Evolutionary conservation across 1,139 yeast genomes (phyloP).

Genomic region (Lodderomyces jiufengensis): DNA sequence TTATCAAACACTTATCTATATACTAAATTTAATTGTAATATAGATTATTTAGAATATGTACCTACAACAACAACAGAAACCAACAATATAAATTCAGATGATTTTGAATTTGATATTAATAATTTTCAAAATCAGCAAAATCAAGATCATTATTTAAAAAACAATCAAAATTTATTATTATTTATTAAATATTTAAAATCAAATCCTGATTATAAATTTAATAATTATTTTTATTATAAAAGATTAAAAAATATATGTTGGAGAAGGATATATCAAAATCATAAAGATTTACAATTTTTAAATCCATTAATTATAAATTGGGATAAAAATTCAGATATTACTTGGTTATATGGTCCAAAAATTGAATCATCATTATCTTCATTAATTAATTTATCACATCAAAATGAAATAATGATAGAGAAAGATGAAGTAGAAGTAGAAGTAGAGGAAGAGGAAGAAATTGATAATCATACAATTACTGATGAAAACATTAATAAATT

Average conservation of each 20-base stretch:
- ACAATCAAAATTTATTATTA: constrained; percentile 20
- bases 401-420: not conserved
- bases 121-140: too few species aligned
- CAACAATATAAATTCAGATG: constrained; percentile 1
- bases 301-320: constrained; percentile 40
- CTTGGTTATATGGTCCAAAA: constrained; percentile 48
- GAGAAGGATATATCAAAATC: constrained; percentile 39
- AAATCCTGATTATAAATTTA: constrained; percentile 16
- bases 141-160: constrained; percentile 13
- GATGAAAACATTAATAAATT: not conserved
- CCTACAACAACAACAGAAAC: constrained; percentile 7
- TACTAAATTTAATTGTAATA: constrained; percentile 23
- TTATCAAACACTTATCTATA: constrained; percentile 1
- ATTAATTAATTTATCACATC: not conserved
- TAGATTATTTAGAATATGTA: constrained; percentile 30
- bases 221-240: constrained; percentile 14
- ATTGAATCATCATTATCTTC: constrained; percentile 11
- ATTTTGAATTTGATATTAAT: too few species aligned
- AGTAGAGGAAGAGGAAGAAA: not conserved
- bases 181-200: constrained; percentile 23
- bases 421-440: not conserved
- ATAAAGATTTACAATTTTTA: constrained; percentile 25
- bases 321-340: constrained; percentile 43
- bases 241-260: constrained; percentile 40
- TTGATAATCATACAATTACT: not conserved